Conservation (phyloP, 2,329 filamentous ascomycete species). For the Chaetomium strumarium region DNA sequence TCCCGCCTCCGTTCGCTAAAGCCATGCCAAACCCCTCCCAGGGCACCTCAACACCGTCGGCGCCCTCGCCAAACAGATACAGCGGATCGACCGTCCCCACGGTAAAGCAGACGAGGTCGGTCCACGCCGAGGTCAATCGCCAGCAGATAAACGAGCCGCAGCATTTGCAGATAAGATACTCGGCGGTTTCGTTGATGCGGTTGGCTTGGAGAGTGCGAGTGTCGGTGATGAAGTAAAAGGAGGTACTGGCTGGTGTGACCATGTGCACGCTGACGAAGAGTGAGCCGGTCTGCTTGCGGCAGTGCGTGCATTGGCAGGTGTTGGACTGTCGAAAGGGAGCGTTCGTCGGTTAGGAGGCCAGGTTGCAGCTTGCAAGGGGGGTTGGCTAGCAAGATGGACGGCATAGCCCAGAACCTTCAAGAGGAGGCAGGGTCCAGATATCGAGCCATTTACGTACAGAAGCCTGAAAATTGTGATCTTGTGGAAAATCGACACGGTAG, state of each 20-base stretch:
- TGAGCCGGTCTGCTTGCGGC: constrained; percentile 45
- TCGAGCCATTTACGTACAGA: background rate
- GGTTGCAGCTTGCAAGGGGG: background rate
- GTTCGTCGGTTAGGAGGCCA: background rate
- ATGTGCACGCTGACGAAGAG: constrained; percentile 40
- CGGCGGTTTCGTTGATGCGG: constrained; percentile 34
- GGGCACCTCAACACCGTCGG: constrained; percentile 20
- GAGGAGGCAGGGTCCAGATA: no score
- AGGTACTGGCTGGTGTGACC: constrained; percentile 27
- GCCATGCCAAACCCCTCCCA: constrained; percentile 33
- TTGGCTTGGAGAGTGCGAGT: constrained; percentile 35
- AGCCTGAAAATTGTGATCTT: constrained; percentile 37
- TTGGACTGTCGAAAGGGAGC: constrained; percentile 29
- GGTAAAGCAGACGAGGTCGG: constrained; percentile 30
- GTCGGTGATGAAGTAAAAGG: constrained; percentile 32
- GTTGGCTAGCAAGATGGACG: background rate
- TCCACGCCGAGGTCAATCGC: constrained; percentile 29
- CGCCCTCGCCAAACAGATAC: constrained; percentile 32
- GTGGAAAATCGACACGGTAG: constrained; percentile 43
- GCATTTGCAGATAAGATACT: constrained; percentile 43
- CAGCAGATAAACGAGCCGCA: constrained; percentile 48
- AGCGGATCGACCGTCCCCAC: constrained; percentile 43
- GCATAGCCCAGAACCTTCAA: no score
- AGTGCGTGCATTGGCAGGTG: constrained; percentile 52
- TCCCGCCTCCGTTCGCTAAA: constrained; percentile 33